Evolutionary conservation across 768 basidiomycete species (phyloP).

Genomic region (Lactarius hengduanensis): DNA sequence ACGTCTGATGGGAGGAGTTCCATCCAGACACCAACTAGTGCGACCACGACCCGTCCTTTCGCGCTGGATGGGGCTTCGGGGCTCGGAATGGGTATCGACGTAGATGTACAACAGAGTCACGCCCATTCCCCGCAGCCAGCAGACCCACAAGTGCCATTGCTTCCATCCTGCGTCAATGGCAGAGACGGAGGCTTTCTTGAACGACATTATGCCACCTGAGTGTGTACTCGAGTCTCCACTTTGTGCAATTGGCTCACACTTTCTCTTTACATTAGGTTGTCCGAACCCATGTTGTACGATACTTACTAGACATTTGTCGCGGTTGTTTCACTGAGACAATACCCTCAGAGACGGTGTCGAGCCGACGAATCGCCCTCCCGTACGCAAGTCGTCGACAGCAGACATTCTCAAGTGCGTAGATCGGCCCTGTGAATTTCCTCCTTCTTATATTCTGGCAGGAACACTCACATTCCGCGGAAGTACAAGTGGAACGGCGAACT

Average conservation of each 20-base stretch:
- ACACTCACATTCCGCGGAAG: slow-evolving; percentile 43
- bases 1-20: slow-evolving; percentile 10
- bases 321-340: background rate
- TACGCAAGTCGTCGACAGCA: slow-evolving; percentile 31
- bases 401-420: slow-evolving; percentile 28
- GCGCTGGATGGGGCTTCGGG: background rate
- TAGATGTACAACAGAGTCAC: background rate
- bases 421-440: background rate
- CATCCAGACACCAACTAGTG: slow-evolving; percentile 6
- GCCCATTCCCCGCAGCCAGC: background rate
- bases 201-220: slow-evolving; percentile 42
- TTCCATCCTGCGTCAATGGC: slow-evolving; percentile 23
- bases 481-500: slow-evolving; percentile 68
- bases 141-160: slow-evolving; percentile 13
- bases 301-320: background rate
- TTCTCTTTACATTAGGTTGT: background rate
- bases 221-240: slow-evolving; percentile 31
- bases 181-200: slow-evolving; percentile 41
- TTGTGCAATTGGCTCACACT: background rate
- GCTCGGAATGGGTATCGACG: background rate
- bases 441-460: slow-evolving; percentile 38
- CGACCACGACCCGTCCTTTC: background rate
- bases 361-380: slow-evolving; percentile 1
- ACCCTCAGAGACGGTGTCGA: slow-evolving; percentile 1
- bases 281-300: slow-evolving; percentile 21